Evolutionary conservation across 306 rosid genomes (phyloP).

Genomic region (Prunus davidiana): DNA sequence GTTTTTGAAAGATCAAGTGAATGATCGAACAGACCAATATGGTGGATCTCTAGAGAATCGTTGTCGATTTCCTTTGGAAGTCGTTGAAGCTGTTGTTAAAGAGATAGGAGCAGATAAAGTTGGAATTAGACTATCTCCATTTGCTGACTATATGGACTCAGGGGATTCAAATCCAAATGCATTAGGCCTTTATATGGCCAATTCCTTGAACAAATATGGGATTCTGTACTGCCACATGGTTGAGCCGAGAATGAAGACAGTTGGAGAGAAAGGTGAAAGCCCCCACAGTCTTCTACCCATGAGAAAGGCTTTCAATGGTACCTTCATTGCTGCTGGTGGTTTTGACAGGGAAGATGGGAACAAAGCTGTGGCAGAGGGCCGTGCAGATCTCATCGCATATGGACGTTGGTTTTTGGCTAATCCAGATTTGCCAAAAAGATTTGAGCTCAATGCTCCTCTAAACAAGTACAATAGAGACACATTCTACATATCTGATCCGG

Average conservation of each 20-base stretch:
- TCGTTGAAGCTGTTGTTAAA: constrained; percentile 39
- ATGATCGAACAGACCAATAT: constrained; percentile 34
- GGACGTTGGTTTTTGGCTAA: constrained; percentile 57
- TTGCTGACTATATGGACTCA: constrained; percentile 40
- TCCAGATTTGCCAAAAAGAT: constrained; percentile 55
- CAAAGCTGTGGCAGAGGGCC: neutral
- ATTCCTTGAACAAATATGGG: constrained; percentile 33
- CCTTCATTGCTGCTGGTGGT: constrained; percentile 60
- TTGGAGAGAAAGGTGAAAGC: constrained; percentile 15
- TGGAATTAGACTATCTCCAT: constrained; percentile 64
- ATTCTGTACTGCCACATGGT: constrained; percentile 53
- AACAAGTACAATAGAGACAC: constrained; percentile 19
- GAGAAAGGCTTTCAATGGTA: constrained; percentile 46
- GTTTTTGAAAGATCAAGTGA: constrained; percentile 37
- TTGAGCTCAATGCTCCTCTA: constrained; percentile 34
- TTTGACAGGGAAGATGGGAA: constrained; percentile 46
- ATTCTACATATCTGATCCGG: neutral
- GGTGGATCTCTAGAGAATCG: constrained; percentile 57
- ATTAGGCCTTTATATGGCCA: constrained; percentile 48
- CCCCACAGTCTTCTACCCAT: constrained; percentile 32
- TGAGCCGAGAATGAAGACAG: constrained; percentile 63
- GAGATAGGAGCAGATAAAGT: constrained; percentile 56
- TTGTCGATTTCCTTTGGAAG: constrained; percentile 56
- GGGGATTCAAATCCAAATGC: constrained; percentile 68
- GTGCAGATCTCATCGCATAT: constrained; percentile 45